Percentiles rank a stretch among this genome's conserved stretches.
These are phyloP conservation scores for Acer campestre DNA, from an alignment of 345 rosid species.

Conservation along the genomic window DNA sequence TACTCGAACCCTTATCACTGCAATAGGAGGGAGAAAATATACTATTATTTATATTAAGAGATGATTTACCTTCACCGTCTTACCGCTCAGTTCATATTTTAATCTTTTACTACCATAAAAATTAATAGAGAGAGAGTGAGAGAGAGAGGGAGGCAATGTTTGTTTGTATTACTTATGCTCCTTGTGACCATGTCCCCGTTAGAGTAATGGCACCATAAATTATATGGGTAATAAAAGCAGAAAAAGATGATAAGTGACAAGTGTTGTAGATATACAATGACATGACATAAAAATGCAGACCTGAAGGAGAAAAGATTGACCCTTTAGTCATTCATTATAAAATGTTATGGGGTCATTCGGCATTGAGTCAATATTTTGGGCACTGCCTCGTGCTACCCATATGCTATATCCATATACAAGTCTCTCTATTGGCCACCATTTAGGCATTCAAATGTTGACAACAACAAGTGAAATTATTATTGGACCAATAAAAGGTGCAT, in stretches of 20 bases:
- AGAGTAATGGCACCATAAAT: too few species aligned
- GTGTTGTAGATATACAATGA: neutral
- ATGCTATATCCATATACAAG: neutral
- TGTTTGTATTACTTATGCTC: neutral
- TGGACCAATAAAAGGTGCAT: neutral
- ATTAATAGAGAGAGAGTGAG: too few species aligned
- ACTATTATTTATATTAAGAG: too few species aligned
- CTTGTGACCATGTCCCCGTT: neutral
- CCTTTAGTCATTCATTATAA: too few species aligned
- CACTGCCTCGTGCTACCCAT: neutral
- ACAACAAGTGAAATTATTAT: neutral
- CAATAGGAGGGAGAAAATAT: too few species aligned
- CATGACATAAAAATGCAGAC: neutral
- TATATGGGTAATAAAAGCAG: neutral
- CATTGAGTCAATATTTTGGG: neutral
- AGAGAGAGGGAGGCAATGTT: too few species aligned
- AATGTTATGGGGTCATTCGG: too few species aligned
- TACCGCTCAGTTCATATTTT: too few species aligned
- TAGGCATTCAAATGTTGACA: neutral
- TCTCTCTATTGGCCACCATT: neutral
- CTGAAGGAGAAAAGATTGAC: too few species aligned
- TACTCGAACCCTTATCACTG: too few species aligned
- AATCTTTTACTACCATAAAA: too few species aligned
- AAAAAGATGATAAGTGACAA: neutral
- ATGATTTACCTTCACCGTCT: too few species aligned